Base-by-base conservation (phyloP, 176 grass and related monocot genomes). In the Puccinellia tenuiflora region DNA sequence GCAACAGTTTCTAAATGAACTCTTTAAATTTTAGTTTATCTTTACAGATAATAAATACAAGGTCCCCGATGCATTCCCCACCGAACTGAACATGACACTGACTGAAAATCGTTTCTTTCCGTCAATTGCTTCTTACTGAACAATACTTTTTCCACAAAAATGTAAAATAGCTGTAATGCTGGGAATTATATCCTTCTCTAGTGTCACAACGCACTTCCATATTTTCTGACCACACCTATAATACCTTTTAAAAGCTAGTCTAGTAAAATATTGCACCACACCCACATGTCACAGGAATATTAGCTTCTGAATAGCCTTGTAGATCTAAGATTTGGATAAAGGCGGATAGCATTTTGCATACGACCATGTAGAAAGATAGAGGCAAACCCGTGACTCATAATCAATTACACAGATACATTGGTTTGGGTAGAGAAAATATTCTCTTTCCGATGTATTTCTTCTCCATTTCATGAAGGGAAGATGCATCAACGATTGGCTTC, bases 361-460 rank as follows among this genome's bases (percentile, higher is more conserved):
- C 12, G 16, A 31, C 33, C 10, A 60, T 22, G 72, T 13, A 42
- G 13, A 42, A 40, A 59, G 63, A 68, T 13, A 51, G 60, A 7
- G 30, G 37, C 30, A 28, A 26, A 53, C n/a, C 8, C 18, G 73
- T 55, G 18, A 15, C 3, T 80, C 42, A 34, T 65, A 22, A 68
- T 84, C 30, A 53, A 65, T 65, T 29, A 76, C 5, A 39, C 52
- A 84, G 4, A 39, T 85, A 68, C 46, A 56, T 67, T 51, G 30
- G 45, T 64, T 28, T 75, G 46, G 59, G 11, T 30, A 11, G 34
- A 68, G 83, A 85, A 85, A 45, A 77, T 77, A 85, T 85, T 77
- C 73, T 13, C 31, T 54, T 43, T 46, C 39, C 22, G 18, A 28
- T 25, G 75, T 18, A 84, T 22, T 65, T 76, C 57, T 53, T 39